Conservation (phyloP, 2,329 filamentous ascomycete genomes). For the Grosmannia huntii region DNA sequence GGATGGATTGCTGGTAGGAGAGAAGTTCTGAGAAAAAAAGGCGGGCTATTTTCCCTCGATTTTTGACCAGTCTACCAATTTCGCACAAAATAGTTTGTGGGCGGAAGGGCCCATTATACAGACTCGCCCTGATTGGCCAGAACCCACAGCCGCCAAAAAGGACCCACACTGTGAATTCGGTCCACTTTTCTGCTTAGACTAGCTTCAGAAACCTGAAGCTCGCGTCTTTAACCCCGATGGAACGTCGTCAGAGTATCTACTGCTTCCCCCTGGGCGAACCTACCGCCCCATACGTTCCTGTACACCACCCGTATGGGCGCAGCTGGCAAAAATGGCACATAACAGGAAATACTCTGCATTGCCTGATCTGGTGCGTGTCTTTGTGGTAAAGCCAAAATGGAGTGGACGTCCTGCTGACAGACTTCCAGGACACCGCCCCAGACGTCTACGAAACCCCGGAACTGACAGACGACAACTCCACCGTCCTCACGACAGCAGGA, state of each 20-base stretch:
- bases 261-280: not conserved
- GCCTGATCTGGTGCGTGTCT: slow-evolving; percentile 54
- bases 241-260: not conserved
- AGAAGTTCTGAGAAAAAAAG: not conserved
- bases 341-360: slow-evolving; percentile 73
- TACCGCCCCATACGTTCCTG: not conserved
- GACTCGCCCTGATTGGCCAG: not conserved
- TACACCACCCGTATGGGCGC: not conserved
- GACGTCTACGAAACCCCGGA: slow-evolving; percentile 97
- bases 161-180: not conserved
- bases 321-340: slow-evolving; percentile 46
- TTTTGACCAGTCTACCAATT: not conserved
- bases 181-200: not conserved
- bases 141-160: not conserved
- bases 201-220: not conserved
- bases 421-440: slow-evolving; percentile 65
- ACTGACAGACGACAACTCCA: slow-evolving; percentile 79
- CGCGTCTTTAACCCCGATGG: not conserved
- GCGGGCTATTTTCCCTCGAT: not conserved
- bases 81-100: slow-evolving; percentile 5
- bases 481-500: slow-evolving; percentile 50
- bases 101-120: not conserved
- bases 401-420: slow-evolving; percentile 11
- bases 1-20: slow-evolving; percentile 1
- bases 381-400: slow-evolving; percentile 1